A percentile compares a stretch with the other conserved stretches of the same genome.
Conservation (phyloP, 768 basidiomycete species). For the Royoungia palumana region DNA sequence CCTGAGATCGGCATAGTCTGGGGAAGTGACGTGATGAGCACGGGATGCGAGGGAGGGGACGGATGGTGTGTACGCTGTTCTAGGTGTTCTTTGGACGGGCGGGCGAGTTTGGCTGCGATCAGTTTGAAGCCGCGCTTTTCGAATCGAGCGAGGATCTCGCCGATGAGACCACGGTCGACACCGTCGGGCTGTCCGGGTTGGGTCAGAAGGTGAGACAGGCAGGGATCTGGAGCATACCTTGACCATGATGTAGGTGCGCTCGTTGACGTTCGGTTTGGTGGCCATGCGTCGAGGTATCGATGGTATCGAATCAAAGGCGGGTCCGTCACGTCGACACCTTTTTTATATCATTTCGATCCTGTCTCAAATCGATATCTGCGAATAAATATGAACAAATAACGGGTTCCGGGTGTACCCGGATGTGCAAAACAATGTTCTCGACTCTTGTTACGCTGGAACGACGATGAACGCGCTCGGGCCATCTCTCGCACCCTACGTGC, state of each 20-base stretch:
- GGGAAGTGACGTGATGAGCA: not conserved
- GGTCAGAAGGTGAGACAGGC: not conserved
- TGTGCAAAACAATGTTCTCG: not conserved
- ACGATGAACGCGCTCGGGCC: conserved; percentile 52
- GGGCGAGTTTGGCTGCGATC: conserved; percentile 87
- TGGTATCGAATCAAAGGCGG: conserved; percentile 31
- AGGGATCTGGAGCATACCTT: conserved; percentile 52
- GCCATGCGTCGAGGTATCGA: conserved; percentile 42
- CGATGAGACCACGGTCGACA: conserved; percentile 94
- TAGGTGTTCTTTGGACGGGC: conserved; percentile 78
- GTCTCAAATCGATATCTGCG: conserved; percentile 12
- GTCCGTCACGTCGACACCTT: not conserved
- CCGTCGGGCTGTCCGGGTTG: conserved; percentile 78
- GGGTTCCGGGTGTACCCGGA: conserved; percentile 23
- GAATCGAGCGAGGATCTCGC: conserved; percentile 93
- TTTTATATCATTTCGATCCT: conserved; percentile 27
- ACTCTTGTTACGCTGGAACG: too few relatives aligned
- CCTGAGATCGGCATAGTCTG: conserved; percentile 95
- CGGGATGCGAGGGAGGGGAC: not conserved
- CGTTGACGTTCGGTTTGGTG: conserved; percentile 36
- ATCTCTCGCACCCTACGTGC: conserved; percentile 76
- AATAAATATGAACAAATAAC: conserved; percentile 45
- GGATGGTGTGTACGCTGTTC: conserved; percentile 65
- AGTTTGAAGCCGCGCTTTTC: conserved; percentile 99
- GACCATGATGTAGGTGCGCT: conserved; percentile 99